Percentiles rank a stretch among this genome's conserved stretches.
These are phyloP conservation scores for Phialophora expanda DNA, from an alignment of 2,329 filamentous ascomycete species.

Conservation along the genomic window DNA sequence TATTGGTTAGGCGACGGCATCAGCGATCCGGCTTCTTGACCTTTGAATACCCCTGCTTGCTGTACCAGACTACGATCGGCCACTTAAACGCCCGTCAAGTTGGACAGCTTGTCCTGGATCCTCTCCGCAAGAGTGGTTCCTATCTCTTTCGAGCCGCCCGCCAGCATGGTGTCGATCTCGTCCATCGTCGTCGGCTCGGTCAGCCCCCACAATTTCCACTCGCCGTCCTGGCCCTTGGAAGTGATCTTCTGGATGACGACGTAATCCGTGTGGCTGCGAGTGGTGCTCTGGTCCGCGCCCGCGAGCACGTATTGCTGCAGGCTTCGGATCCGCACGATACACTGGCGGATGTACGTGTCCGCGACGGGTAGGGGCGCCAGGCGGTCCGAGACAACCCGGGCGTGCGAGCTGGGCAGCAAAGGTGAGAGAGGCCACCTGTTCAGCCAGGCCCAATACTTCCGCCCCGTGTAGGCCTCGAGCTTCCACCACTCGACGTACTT, in stretches of 20 bases:
- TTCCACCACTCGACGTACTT: constrained; percentile 23
- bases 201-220: constrained; percentile 59
- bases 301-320: constrained; percentile 45
- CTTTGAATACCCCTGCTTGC: not conserved
- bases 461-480: constrained; percentile 34
- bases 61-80: not conserved
- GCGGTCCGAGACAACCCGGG: constrained; percentile 50
- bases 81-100: constrained; percentile 2
- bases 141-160: constrained; percentile 8
- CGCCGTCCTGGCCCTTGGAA: constrained; percentile 48
- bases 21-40: not conserved
- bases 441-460: constrained; percentile 43
- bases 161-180: constrained; percentile 32
- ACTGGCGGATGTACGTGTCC: constrained; percentile 49
- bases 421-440: constrained; percentile 43
- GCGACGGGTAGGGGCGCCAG: constrained; percentile 49
- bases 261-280: constrained; percentile 49
- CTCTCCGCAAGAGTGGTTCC: constrained; percentile 4
- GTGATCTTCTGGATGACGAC: constrained; percentile 57
- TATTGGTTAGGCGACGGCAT: not conserved
- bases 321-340: constrained; percentile 48
- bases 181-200: constrained; percentile 30
- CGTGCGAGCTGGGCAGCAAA: constrained; percentile 43
- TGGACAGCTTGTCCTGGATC: constrained; percentile 15
- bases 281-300: constrained; percentile 9